Conservation (phyloP, 1,284 basidiomycete species). For the Malassezia restricta region DNA sequence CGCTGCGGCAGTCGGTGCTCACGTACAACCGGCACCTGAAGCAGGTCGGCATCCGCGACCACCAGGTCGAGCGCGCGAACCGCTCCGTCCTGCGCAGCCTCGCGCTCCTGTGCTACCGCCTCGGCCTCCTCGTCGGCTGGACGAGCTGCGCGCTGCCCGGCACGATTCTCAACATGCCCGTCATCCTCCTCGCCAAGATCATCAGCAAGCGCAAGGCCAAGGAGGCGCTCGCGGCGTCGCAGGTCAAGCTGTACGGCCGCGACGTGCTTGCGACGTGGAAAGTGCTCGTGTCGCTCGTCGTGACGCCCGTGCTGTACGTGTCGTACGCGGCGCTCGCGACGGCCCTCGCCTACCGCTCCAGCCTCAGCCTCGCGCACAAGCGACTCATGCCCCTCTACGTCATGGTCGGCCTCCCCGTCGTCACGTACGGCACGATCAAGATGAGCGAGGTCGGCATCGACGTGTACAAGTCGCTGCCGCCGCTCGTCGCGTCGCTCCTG, state of each 20-base stretch:
- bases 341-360: conserved; percentile 56
- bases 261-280: conserved; percentile 99
- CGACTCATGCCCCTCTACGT: conserved; percentile 71
- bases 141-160: conserved; percentile 78
- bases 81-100: conserved; percentile 67
- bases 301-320: conserved; percentile 73
- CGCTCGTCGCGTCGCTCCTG: conserved; percentile 75
- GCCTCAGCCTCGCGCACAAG: conserved; percentile 51
- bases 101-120: conserved; percentile 71
- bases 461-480: conserved; percentile 90
- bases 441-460: conserved; percentile 99
- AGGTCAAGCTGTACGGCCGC: conserved; percentile 84
- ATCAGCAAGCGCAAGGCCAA: conserved; percentile 82
- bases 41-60: conserved; percentile 91
- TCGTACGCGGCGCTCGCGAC: conserved; percentile 55
- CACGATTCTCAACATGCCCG: conserved; percentile 84
- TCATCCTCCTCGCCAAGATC: conserved; percentile 82
- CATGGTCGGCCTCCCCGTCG: conserved; percentile 65
- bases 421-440: conserved; percentile 88
- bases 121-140: conserved; percentile 72
- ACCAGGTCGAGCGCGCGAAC: conserved; percentile 71
- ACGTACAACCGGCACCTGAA: conserved; percentile 83
- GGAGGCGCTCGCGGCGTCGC: conserved; percentile 91
- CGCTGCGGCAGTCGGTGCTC: conserved; percentile 69
- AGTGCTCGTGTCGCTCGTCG: conserved; percentile 80